Base-by-base conservation (phyloP, 805 yeast genomes). In the Kuraishia ogatae region DNA sequence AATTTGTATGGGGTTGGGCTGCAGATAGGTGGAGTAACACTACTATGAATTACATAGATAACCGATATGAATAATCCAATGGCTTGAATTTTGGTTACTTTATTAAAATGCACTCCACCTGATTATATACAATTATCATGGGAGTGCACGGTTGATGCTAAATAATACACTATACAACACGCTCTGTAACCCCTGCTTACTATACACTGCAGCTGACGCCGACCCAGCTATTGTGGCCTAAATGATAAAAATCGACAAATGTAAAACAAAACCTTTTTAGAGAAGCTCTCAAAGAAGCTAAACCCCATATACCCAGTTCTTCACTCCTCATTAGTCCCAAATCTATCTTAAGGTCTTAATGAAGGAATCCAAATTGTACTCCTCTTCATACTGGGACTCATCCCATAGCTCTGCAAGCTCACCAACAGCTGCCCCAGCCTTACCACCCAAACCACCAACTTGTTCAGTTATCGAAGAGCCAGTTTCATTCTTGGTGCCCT, bases 361-460 rank as follows among this genome's bases (percentile, higher is more conserved):
- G 69, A 94, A 94, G 54, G 87, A 83, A 69, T 93, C 97, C 71
- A 94, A 81, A 65, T 94, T 89, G 70, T 94, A 94, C 74, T 94
- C 99, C 65, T 94, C 99, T 60, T 92, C 97, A 65, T 94, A 94
- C 70, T 94, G 97, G 39, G 88, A 79, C 63, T 89, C 94, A 66
- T 94, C 98, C 99, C 99, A 94, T 55, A 94, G 77, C 63, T 92
- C 97, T 10, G 89, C 93, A 60, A 94, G 76, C 61, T 89, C 97
- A 26, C 92, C 93, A 50, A 89, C 83, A 0, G 94, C 93, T 48
- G 87, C 90, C 43, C 88, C 87, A 4, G 96, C 96, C 68, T 86
- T 85, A 50, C 89, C 90, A 2, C 89, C 88, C 51, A 91, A 80
- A 2, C 96, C 93, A 17, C 88, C 83, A 62, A 87, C 96, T 54